These are phyloP conservation scores for Vigna reflexopilosa DNA, from an alignment of 306 rosid genomes.

Conservation along the genomic window DNA sequence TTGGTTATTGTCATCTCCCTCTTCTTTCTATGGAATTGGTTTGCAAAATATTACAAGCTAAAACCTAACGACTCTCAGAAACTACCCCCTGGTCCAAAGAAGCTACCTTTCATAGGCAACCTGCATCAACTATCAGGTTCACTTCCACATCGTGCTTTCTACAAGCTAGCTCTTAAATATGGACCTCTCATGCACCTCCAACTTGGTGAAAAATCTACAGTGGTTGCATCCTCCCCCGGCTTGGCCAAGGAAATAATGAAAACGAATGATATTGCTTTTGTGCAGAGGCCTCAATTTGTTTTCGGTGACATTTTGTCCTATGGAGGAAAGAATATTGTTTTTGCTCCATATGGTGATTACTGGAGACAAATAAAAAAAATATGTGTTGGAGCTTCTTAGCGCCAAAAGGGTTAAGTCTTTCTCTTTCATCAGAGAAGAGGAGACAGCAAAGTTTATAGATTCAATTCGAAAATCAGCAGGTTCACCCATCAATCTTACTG, in stretches of 20 bases:
- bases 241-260: constrained; percentile 31
- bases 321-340: constrained; percentile 1
- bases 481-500: constrained; percentile 14
- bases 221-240: constrained; percentile 17
- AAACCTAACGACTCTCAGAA: not conserved
- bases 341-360: constrained; percentile 20
- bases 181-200: constrained; percentile 36
- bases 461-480: constrained; percentile 23
- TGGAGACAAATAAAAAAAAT: constrained; percentile 30
- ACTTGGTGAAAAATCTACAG: constrained; percentile 24
- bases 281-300: not conserved
- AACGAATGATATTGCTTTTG: constrained; percentile 21
- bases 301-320: not conserved
- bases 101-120: constrained; percentile 43
- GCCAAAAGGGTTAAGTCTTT: constrained; percentile 22
- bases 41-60: constrained; percentile 5
- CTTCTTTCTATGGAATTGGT: constrained; percentile 4
- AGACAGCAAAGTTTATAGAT: constrained; percentile 5
- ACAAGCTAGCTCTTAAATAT: not conserved
- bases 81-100: constrained; percentile 28
- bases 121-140: constrained; percentile 34
- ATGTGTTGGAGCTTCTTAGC: not conserved
- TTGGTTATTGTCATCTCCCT: not conserved
- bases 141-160: constrained; percentile 32
- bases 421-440: constrained; percentile 26